Conservation (phyloP, 2,329 filamentous ascomycete genomes). For the Kalaharituber pfeilii region DNA sequence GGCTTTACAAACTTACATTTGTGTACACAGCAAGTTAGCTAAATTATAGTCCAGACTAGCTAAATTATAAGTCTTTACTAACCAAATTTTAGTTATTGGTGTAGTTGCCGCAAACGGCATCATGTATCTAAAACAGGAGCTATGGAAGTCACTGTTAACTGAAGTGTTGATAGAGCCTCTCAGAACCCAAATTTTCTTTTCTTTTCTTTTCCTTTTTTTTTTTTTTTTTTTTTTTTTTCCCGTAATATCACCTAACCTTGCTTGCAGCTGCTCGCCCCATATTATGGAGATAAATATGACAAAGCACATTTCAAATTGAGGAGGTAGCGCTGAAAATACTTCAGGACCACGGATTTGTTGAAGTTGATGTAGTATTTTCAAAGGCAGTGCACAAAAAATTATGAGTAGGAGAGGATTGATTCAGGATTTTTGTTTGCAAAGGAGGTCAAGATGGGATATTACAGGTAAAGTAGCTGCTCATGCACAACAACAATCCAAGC, state of each 20-base stretch:
- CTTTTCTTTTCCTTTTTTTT: too few species aligned
- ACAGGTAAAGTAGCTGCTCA: constrained; percentile 33
- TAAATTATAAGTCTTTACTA: not conserved
- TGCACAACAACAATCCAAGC: too few species aligned
- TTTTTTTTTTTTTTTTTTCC: too few species aligned
- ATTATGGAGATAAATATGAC: constrained; percentile 79
- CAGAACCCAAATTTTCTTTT: too few species aligned
- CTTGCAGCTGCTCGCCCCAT: too few species aligned
- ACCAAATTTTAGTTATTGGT: constrained; percentile 1
- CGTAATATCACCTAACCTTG: too few species aligned
- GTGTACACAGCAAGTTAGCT: constrained; percentile 29
- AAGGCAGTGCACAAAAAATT: constrained; percentile 70
- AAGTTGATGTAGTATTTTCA: constrained; percentile 84
- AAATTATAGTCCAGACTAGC: too few species aligned
- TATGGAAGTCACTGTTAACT: too few species aligned
- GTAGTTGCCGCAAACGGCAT: too few species aligned
- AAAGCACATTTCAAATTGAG: constrained; percentile 68
- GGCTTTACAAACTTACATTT: constrained; percentile 84
- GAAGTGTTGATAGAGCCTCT: too few species aligned
- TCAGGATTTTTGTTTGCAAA: constrained; percentile 86
- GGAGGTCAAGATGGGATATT: constrained; percentile 79
- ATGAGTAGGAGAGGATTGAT: constrained; percentile 75
- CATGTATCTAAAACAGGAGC: too few species aligned
- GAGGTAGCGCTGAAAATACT: constrained; percentile 75
- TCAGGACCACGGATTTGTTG: constrained; percentile 75